Evolutionary conservation across 1,139 yeast genomes (phyloP).

Genomic region (Suzukiozyma palmioleophila): DNA sequence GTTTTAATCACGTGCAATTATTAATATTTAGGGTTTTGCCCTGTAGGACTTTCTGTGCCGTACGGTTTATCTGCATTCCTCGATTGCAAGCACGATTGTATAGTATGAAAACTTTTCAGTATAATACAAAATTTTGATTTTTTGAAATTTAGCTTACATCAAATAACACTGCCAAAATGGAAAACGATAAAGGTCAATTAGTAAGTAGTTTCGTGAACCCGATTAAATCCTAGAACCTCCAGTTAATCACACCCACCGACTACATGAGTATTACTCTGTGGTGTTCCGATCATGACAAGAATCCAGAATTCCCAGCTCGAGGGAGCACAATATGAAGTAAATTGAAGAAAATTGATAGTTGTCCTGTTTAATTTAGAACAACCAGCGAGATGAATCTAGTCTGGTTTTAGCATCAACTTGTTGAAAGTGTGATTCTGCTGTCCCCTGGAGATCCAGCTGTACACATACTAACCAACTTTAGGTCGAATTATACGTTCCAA

Average conservation of each 20-base stretch:
- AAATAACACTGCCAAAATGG: conserved; percentile 63
- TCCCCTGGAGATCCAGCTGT: neutral
- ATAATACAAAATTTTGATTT: conserved; percentile 3
- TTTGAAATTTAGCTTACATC: conserved; percentile 8
- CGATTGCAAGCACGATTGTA: conserved; percentile 3
- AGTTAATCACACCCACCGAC: too few relatives aligned
- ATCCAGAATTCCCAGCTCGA: too few relatives aligned
- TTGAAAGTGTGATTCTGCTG: too few relatives aligned
- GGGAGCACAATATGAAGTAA: too few relatives aligned
- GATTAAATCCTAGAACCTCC: too few relatives aligned
- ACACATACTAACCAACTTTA: conserved; percentile 32
- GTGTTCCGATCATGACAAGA: too few relatives aligned
- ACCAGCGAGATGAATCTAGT: too few relatives aligned
- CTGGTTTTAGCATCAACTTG: too few relatives aligned
- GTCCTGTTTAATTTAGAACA: too few relatives aligned
- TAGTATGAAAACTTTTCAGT: conserved; percentile 14
- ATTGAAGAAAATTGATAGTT: too few relatives aligned
- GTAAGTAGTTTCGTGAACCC: conserved; percentile 50
- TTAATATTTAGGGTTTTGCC: conserved; percentile 8
- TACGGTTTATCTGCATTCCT: conserved; percentile 1
- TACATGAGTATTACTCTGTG: too few relatives aligned
- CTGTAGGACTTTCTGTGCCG: conserved; percentile 5
- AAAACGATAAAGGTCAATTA: conserved; percentile 99
- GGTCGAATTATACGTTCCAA: conserved; percentile 99
- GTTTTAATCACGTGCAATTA: conserved; percentile 5